Conservation (phyloP, 2,329 filamentous ascomycete species). For the Claviceps sp. region DNA sequence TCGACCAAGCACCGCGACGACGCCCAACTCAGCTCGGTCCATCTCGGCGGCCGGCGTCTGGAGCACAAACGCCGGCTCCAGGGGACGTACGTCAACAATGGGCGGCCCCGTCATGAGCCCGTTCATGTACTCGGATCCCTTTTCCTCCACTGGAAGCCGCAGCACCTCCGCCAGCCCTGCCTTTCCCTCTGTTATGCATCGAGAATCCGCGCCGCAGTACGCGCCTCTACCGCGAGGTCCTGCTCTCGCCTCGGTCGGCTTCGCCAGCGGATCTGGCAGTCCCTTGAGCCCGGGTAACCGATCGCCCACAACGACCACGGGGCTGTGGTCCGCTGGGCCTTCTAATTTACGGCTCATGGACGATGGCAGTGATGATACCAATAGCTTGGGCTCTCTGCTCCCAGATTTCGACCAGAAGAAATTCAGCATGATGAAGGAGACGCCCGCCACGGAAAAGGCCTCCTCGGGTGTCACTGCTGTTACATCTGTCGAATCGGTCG, state of each 20-base stretch:
- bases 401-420: conserved; percentile 36
- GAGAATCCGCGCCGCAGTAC: conserved; percentile 17
- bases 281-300: conserved; percentile 11
- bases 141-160: conserved; percentile 26
- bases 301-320: conserved; percentile 12
- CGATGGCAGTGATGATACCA: conserved; percentile 32
- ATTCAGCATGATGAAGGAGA: conserved; percentile 10
- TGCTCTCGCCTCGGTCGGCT: conserved; percentile 5
- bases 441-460: conserved; percentile 1
- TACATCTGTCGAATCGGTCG: not conserved
- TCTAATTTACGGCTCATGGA: conserved; percentile 30
- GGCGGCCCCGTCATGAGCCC: conserved; percentile 18
- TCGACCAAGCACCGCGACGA: conserved; percentile 18
- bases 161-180: conserved; percentile 31
- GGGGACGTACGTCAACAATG: conserved; percentile 23
- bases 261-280: conserved; percentile 6
- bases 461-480: not conserved
- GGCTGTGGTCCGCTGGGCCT: conserved; percentile 22
- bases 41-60: conserved; percentile 20
- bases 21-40: conserved; percentile 20
- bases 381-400: conserved; percentile 37
- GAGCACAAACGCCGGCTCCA: conserved; percentile 13
- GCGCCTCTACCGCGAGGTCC: conserved; percentile 10
- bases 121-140: conserved; percentile 28
- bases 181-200: conserved; percentile 15